Conservation (phyloP, 305 asterid species). For the Nicotiana rustica region DNA sequence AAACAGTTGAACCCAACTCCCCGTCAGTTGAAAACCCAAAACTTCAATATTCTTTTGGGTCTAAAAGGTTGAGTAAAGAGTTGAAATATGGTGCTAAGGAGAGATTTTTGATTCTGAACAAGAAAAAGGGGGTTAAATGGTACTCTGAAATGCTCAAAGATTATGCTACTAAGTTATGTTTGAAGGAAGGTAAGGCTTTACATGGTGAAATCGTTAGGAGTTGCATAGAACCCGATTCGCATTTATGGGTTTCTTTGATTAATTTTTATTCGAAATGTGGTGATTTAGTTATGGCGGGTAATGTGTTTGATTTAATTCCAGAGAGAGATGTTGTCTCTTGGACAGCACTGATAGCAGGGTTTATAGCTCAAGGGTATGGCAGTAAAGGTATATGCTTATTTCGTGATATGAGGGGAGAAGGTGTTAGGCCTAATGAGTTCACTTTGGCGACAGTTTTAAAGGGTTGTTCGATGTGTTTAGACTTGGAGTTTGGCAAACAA, state of each 20-base stretch:
- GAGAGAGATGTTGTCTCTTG: constrained; percentile 74
- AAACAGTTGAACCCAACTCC: constrained; percentile 30
- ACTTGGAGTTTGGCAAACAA: constrained; percentile 76
- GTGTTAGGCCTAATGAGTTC: constrained; percentile 74
- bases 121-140: constrained; percentile 52
- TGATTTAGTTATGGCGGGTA: constrained; percentile 48
- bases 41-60: constrained; percentile 24
- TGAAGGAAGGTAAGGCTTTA: constrained; percentile 65
- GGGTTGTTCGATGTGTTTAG: constrained; percentile 69
- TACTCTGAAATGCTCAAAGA: constrained; percentile 64
- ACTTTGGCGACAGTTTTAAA: constrained; percentile 77
- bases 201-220: constrained; percentile 69
- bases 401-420: constrained; percentile 69
- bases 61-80: constrained; percentile 33
- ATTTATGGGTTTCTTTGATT: constrained; percentile 77
- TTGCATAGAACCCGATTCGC: constrained; percentile 64
- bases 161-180: constrained; percentile 53
- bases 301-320: constrained; percentile 66
- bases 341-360: constrained; percentile 86
- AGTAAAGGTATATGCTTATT: constrained; percentile 60
- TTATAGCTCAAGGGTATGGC: constrained; percentile 74
- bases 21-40: constrained; percentile 30
- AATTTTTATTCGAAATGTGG: constrained; percentile 81
- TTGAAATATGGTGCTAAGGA: constrained; percentile 43
- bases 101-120: constrained; percentile 36